Evolutionary conservation across 1,139 yeast species (phyloP), one percentile per base, ranked within the genome.

Genomic region (Kodamaea derodonti): DNA sequence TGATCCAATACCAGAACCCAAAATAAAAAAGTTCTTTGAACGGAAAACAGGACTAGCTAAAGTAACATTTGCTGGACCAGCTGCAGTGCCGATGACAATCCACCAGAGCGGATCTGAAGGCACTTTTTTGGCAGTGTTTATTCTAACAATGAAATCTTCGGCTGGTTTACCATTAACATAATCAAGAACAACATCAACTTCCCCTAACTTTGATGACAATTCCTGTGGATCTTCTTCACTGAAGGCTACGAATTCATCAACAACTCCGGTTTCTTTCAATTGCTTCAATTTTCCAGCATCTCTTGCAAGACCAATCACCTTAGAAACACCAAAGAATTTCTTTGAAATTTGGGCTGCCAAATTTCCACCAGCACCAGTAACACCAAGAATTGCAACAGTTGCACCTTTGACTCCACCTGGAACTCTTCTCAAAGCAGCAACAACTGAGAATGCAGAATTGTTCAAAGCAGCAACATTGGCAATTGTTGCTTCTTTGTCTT

Each of bases 1-100:
- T 5, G 56, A 49, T 2, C 58, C 57, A 23, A 52, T 20, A 1
- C 58, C 58, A 30, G 54, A 50, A 2, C 58, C 58, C 25, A 47
- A 35, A 6, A 54, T 24, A 16, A 31, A 33, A n/a, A 54, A 38
- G 36, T 54, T 54, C 22, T 37, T 34, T n/a, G 45, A 30, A 36
- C 58, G 42, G 22, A 54, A 42, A n/a, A 39, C 15, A 1, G 39
- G 39, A 17, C 46, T 43, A 7, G 42, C 37, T 3, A 52, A 32
- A 9, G 32, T 29, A 13, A 46, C 16, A 8, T 33, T 39, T 4
- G 43, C 39, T 4, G 32, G 33, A 7, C 56, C 58, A 15, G 48
- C 48, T 13, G 49, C 41, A 25, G 37, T 43, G 5, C 58, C 58
- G 20, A 54, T 47, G 22, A 45, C 45, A 3, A 54, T 41, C 56